These are phyloP conservation scores for Platanthera zijinensis DNA, from an alignment of 106 monocot genomes.

Conservation along the genomic window DNA sequence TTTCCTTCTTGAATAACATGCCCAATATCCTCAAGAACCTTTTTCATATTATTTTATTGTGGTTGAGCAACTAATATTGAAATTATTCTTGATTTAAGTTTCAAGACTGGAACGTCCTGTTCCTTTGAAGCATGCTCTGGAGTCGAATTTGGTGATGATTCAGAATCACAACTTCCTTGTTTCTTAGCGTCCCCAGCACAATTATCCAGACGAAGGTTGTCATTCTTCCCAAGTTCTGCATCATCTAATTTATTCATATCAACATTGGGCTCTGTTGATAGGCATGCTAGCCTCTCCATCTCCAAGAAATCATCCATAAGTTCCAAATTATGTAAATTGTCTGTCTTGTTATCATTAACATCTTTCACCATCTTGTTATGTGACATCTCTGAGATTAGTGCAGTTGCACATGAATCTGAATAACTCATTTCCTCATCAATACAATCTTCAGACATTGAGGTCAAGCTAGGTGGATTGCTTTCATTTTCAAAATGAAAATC, in stretches of 20 bases:
- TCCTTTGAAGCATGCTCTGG: not conserved
- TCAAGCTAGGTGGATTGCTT: conserved; percentile 61
- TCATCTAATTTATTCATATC: not conserved
- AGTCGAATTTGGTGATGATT: not conserved
- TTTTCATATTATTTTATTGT: conserved; percentile 14
- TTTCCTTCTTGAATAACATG: conserved; percentile 15
- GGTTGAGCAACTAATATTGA: conserved; percentile 17
- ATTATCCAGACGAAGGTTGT: not conserved
- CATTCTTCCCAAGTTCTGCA: not conserved
- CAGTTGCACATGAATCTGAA: conserved; percentile 51
- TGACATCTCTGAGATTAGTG: conserved; percentile 48
- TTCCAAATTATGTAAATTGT: conserved; percentile 18
- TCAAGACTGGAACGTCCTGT: conserved; percentile 11
- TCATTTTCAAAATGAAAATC: conserved; percentile 41
- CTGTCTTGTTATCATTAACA: not conserved
- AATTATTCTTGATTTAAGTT: conserved; percentile 38
- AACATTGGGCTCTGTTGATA: conserved; percentile 28
- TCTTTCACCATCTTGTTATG: conserved; percentile 26
- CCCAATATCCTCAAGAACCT: conserved; percentile 29
- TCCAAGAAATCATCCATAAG: conserved; percentile 54
- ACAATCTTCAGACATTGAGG: conserved; percentile 82
- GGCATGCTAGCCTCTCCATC: conserved; percentile 43
- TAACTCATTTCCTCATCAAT: conserved; percentile 66
- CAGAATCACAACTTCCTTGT: conserved; percentile 1
- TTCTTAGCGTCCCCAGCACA: conserved; percentile 4